Conservation (phyloP, 164 flowering plant genomes). For the Stephania japonica region DNA sequence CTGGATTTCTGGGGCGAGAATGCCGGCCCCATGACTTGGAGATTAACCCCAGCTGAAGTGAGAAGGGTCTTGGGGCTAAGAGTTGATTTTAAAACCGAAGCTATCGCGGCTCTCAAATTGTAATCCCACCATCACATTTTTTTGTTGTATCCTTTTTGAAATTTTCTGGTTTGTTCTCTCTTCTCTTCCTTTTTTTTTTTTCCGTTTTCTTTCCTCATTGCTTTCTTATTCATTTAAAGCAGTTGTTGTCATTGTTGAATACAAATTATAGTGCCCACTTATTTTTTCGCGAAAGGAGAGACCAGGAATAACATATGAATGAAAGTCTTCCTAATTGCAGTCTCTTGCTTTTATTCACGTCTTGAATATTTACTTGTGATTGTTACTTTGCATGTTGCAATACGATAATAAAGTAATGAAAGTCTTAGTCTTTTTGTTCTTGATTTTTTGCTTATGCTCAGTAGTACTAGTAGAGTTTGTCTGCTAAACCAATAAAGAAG, state of each 20-base stretch:
- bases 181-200: background rate
- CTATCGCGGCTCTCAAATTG: constrained; percentile 75
- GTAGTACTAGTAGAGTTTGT: no score
- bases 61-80: constrained; percentile 82
- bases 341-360: background rate
- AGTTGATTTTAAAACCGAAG: constrained; percentile 91
- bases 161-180: background rate
- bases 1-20: constrained; percentile 99
- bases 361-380: background rate
- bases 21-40: constrained; percentile 98
- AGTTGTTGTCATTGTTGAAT: background rate
- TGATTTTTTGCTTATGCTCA: no score
- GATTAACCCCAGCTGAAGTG: constrained; percentile 96
- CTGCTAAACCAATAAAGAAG: no score
- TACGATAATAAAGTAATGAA: background rate
- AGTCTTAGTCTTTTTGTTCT: background rate
- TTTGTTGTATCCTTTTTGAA: background rate
- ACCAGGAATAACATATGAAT: background rate
- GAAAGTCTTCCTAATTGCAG: background rate
- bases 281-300: background rate
- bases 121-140: constrained; percentile 18
- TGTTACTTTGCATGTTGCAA: background rate
- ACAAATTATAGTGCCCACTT: background rate
- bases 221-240: background rate
- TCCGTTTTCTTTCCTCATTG: background rate